Evolutionary conservation across 2,329 filamentous ascomycete genomes (phyloP), one percentile per base, ranked within the genome.

Genomic region (Ophiostoma quercus): DNA sequence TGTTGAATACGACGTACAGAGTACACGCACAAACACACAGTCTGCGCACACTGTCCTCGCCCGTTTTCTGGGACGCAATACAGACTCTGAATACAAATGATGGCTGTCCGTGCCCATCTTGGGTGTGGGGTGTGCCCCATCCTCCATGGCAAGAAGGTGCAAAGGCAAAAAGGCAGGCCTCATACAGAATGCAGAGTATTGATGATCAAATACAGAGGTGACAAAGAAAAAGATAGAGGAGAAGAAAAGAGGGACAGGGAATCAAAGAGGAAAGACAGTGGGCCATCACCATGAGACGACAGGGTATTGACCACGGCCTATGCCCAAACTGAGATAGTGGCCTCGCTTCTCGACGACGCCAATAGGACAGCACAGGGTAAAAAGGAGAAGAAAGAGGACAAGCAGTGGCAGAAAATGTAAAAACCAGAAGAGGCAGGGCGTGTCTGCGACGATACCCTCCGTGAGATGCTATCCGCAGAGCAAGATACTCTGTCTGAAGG

Each of bases 211-310:
- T 41, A 9, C 39, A 12, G 39, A 14, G 51, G 22, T 57, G 51
- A 57, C 51, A 57, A 57, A 57, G 22, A 57, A 25, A 22, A 57
- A n/a, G 43, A 47, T 47, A 47, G 37, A 37, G 4, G 41, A 29
- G 19, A 43, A 51, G 16, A 37, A 65, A 65, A 37, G 25, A 43
- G 43, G 60, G 37, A 34, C 57, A 54, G 63, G 57, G 25, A 19
- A 65, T 16, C 4, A 54, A 66, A 43, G 47, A 67, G 68, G 57
- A 54, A 67, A 66, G 43, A 63, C 60, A 65, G 16, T 16, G 43
- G 29, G 14, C 32, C 63, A 65, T n/a, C 19, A 39, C 62, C 62
- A 65, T 39, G 34, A 65, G 62, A 39, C 62, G 62, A 65, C 62
- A 65, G 62, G 32, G 34, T 65, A 22, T 22, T 22, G 19, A 39